Conservation (phyloP, 768 basidiomycete genomes). For the Sporobolomyces pararoseus region DNA sequence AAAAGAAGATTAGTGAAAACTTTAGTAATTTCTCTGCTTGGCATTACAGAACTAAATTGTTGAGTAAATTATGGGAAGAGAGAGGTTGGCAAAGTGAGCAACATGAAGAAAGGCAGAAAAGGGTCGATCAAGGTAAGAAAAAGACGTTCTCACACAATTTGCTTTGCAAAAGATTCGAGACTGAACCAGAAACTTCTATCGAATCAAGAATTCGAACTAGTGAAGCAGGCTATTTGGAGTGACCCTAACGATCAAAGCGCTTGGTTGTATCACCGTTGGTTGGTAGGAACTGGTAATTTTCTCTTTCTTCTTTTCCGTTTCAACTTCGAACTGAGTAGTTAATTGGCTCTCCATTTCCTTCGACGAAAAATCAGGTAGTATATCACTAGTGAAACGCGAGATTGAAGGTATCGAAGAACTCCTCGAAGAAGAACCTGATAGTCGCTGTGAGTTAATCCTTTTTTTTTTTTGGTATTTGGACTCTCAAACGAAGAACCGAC, state of each 20-base stretch:
- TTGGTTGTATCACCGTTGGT: constrained; percentile 99
- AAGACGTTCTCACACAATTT: too few relatives aligned
- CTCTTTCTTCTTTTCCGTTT: constrained; percentile 51
- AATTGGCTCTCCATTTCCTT: neutral
- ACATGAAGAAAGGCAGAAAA: constrained; percentile 53
- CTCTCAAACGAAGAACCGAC: neutral
- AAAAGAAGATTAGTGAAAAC: constrained; percentile 82
- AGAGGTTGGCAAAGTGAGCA: constrained; percentile 52
- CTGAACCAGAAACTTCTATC: too few relatives aligned
- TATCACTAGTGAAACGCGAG: constrained; percentile 60
- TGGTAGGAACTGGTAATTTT: constrained; percentile 69
- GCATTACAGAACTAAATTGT: constrained; percentile 85
- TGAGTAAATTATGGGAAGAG: constrained; percentile 62
- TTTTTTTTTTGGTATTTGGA: neutral
- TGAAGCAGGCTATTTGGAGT: constrained; percentile 90
- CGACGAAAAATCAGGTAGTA: neutral
- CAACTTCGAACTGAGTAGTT: too few relatives aligned
- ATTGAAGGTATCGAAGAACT: constrained; percentile 75
- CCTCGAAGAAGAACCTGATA: constrained; percentile 80
- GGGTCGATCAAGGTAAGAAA: constrained; percentile 65
- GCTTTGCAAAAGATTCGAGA: neutral
- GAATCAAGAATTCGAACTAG: constrained; percentile 81
- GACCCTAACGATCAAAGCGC: constrained; percentile 94
- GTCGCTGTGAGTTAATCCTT: constrained; percentile 66
- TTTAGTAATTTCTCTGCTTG: constrained; percentile 98